These are phyloP conservation scores for Akanthomyces uredinophilus DNA, from an alignment of 2,329 filamentous ascomycete genomes.

Conservation along the genomic window DNA sequence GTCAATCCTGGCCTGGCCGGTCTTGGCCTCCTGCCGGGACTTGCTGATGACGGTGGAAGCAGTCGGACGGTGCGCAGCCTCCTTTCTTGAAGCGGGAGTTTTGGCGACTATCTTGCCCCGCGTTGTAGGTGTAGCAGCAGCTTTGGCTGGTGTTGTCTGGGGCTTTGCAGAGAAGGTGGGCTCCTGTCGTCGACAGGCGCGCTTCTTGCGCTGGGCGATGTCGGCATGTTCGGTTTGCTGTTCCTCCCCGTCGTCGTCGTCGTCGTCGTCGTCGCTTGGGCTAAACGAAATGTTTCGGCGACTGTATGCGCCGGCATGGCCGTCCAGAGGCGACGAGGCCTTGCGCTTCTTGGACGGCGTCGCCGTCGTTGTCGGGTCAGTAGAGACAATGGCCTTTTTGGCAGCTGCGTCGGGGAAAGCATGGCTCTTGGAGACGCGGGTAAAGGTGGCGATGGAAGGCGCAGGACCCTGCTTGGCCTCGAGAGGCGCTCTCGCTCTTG, in stretches of 20 bases:
- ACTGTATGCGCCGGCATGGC: background rate
- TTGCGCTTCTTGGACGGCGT: conserved; percentile 12
- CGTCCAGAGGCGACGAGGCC: background rate
- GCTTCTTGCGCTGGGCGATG: conserved; percentile 7
- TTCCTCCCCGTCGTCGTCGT: background rate
- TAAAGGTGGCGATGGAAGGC: conserved; percentile 39
- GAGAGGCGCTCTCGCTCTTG: conserved; percentile 22
- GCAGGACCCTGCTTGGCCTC: conserved; percentile 16
- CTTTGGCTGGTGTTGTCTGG: background rate
- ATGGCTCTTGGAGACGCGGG: conserved; percentile 42
- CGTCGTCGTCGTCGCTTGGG: conserved; percentile 11
- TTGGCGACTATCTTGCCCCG: conserved; percentile 30
- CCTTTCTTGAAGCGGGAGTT: conserved; percentile 25
- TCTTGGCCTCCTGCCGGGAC: conserved; percentile 25
- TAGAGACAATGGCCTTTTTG: background rate
- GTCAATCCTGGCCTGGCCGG: conserved; percentile 35
- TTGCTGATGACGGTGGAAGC: conserved; percentile 28
- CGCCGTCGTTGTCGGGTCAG: background rate
- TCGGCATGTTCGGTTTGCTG: background rate
- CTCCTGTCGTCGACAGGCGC: conserved; percentile 6
- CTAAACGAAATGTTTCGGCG: conserved; percentile 8
- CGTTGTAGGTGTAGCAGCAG: background rate
- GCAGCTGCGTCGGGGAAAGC: conserved; percentile 19
- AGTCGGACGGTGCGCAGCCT: conserved; percentile 27
- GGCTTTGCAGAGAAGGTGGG: background rate